Conservation (phyloP, 2,329 filamentous ascomycete genomes). For the Macrophomina pseudophaseolina region DNA sequence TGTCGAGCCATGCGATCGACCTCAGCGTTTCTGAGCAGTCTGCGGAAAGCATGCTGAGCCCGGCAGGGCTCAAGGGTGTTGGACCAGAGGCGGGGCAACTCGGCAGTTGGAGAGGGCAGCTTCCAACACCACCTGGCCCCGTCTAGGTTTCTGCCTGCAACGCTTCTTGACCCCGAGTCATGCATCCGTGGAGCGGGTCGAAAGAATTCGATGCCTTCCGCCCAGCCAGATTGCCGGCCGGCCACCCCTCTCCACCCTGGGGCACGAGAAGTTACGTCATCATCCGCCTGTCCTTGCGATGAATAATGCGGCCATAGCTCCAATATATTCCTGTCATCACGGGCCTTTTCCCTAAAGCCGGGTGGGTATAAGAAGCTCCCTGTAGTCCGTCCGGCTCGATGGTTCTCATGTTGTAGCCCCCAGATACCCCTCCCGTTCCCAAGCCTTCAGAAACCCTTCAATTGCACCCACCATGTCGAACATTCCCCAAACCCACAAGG, state of each 20-base stretch:
- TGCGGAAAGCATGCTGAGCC: no score
- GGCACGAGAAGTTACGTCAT: slow-evolving; percentile 5
- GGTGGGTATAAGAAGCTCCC: neutral
- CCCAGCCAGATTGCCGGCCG: neutral
- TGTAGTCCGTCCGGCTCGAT: neutral
- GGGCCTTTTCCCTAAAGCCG: neutral
- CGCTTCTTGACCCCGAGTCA: neutral
- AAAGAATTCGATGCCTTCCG: neutral
- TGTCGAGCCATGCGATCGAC: no score
- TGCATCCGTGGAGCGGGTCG: neutral
- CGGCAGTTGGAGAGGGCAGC: neutral
- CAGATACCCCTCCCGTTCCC: no score
- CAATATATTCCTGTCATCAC: neutral
- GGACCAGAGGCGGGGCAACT: neutral
- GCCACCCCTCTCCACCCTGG: neutral
- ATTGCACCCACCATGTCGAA: slow-evolving; percentile 8
- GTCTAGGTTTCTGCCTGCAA: neutral
- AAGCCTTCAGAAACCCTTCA: no score
- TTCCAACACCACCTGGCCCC: neutral
- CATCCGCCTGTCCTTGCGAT: neutral
- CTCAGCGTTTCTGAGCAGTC: no score
- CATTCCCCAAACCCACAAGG: slow-evolving; percentile 54
- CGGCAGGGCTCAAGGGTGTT: neutral
- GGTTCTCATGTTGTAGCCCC: no score
- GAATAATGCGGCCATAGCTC: slow-evolving; percentile 14